A percentile compares a stretch with the other conserved stretches of the same genome.
phyloP scores from a whole-genome alignment of 1,139 yeast genomes.

The Yamadazyma epiphylla region DNA sequence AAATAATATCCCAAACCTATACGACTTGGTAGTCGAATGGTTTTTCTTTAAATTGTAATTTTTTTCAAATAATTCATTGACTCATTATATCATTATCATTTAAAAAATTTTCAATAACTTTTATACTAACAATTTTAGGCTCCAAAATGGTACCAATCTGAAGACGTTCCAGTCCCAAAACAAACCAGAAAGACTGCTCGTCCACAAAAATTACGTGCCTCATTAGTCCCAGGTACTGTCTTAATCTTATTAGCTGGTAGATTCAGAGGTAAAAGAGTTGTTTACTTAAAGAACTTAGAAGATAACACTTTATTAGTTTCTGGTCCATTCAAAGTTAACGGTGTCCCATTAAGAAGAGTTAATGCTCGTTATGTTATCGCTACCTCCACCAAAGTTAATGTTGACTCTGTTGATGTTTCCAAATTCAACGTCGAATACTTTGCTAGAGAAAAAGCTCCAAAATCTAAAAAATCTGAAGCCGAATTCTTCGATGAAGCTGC shows the following conservation, averaged over 20 bases:
- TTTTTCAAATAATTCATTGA: background rate
- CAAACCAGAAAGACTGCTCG: slow-evolving; percentile 86
- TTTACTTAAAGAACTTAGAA: slow-evolving; percentile 94
- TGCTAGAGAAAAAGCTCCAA: slow-evolving; percentile 89
- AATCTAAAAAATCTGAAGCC: slow-evolving; percentile 80
- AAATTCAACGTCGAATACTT: slow-evolving; percentile 96
- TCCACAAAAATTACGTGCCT: slow-evolving; percentile 95
- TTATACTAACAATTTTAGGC: slow-evolving; percentile 52
- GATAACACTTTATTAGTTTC: slow-evolving; percentile 98
- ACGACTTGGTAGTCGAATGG: too few species aligned
- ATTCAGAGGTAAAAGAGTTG: slow-evolving; percentile 99
- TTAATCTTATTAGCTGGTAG: slow-evolving; percentile 98
- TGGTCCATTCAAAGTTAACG: slow-evolving; percentile 99
- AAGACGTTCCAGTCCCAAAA: slow-evolving; percentile 86
- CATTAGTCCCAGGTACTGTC: slow-evolving; percentile 98
- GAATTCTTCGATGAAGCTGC: slow-evolving; percentile 90
- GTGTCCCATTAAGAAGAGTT: slow-evolving; percentile 99
- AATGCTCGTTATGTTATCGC: slow-evolving; percentile 99
- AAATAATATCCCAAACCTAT: slow-evolving; percentile 1
- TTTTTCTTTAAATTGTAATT: too few species aligned
- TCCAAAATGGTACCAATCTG: slow-evolving; percentile 96
- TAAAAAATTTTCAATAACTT: slow-evolving; percentile 1
- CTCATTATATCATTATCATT: background rate
- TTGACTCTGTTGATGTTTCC: slow-evolving; percentile 78
- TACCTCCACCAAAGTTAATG: slow-evolving; percentile 88